Evolutionary conservation across 2,329 filamentous ascomycete species (phyloP), one percentile per base, ranked within the genome.

Genomic region (Pseudogymnoascus sp.): DNA sequence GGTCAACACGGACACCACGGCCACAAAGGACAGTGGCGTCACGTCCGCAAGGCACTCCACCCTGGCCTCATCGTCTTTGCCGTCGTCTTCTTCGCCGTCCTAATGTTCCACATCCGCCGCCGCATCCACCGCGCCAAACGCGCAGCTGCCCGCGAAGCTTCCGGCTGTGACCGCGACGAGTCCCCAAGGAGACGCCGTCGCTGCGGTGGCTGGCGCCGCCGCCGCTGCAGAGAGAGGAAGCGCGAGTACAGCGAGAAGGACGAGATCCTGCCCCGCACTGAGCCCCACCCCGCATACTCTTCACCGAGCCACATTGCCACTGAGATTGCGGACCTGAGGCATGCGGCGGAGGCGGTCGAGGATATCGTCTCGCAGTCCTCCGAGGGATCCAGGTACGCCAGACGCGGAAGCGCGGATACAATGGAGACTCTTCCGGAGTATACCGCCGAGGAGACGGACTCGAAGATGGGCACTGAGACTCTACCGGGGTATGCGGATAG

Each of bases 221-320:
- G 50, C 28, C 12, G 50, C 21, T 56, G 50, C 28, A 33, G 50
- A 33, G 28, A 16, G n/a, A 31, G 2, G 28, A 56, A 21, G 50
- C 50, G 50, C 11, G 50, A 56, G 50, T 56, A 56, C 28, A 56
- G 28, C 28, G 50, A 56, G 50, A 56, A 56, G 10, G 50, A 56
- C 5, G 50, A 56, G 28, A 8, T 35, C 10, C 28, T 56, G 1
- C 50, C 50, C 28, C 28, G n/a, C 50, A 33, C 50, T 7, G 28
- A 56, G 28, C n/a, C 50, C 2, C 33, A 56, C 11, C 50, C 50
- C 11, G 28, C 28, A 1, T 56, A 56, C 50, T 35, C 50, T 12
- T 33, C 50, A 3, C 50, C 50, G 1, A 18, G 50, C 50, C 50
- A 56, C 6, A 56, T 56, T 14, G 50, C 50, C 10, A 56, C 50